A percentile compares a stretch with the other conserved stretches of the same genome.
Conservation (phyloP, 164 flowering plant genomes). For the Euptelea pleiosperma region DNA sequence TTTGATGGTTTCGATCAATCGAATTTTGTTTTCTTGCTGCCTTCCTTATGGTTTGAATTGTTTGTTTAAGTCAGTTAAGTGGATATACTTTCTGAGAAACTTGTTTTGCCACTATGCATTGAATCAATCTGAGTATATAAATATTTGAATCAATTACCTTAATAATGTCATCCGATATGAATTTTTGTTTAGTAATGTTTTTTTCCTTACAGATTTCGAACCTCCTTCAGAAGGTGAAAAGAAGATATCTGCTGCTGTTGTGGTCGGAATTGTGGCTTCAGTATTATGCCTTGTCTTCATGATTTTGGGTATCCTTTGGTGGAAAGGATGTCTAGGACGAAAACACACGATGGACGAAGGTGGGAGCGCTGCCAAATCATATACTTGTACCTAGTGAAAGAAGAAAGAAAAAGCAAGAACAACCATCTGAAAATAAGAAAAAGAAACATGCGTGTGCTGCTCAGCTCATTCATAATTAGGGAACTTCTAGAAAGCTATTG, state of each 20-base stretch:
- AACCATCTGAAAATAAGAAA: too few relatives aligned
- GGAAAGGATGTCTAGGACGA: conserved; percentile 33
- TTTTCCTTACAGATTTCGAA: conserved; percentile 17
- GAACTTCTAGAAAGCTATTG: too few relatives aligned
- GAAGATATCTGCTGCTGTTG: conserved; percentile 25
- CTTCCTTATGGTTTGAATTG: too few relatives aligned
- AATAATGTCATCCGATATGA: not conserved
- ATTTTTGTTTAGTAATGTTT: not conserved
- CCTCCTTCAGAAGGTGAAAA: conserved; percentile 24
- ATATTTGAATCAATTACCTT: not conserved
- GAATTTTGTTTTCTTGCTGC: not conserved
- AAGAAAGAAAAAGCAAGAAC: too few relatives aligned
- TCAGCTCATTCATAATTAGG: too few relatives aligned
- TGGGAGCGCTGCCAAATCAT: too few relatives aligned
- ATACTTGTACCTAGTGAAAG: not conserved
- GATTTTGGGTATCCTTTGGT: conserved; percentile 40
- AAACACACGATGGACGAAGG: conserved; percentile 22
- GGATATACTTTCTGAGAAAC: not conserved
- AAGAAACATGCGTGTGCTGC: too few relatives aligned
- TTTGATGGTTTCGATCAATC: too few relatives aligned
- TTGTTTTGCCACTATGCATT: not conserved
- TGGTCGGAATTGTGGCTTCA: conserved; percentile 34
- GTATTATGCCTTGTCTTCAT: conserved; percentile 16
- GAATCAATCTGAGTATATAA: not conserved
- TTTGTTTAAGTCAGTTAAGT: not conserved